Evolutionary conservation across 225 moss, liverwort and hornwort species (phyloP).

Genomic region (Physcomitrellopsis africana): DNA sequence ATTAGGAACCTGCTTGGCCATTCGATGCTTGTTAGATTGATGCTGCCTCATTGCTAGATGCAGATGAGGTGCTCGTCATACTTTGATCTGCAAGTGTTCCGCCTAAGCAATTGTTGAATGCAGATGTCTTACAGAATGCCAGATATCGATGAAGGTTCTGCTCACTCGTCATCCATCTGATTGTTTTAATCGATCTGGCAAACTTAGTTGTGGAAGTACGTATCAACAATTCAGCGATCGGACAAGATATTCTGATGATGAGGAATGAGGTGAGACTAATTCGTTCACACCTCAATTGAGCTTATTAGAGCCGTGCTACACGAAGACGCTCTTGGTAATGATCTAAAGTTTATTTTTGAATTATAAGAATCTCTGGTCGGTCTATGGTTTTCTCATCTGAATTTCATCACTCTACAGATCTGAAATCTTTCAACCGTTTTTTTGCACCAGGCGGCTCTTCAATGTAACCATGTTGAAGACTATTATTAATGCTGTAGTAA

Average conservation of each 20-base stretch:
- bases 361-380: no score
- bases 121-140: neutral
- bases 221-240: slow-evolving; percentile 43
- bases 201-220: slow-evolving; percentile 44
- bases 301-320: slow-evolving; percentile 57
- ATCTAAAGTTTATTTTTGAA: neutral
- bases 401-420: no score
- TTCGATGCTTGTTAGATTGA: slow-evolving; percentile 28
- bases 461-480: no score
- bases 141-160: neutral
- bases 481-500: no score
- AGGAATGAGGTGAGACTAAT: slow-evolving; percentile 49
- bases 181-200: slow-evolving; percentile 44
- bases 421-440: no score
- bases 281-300: neutral
- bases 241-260: slow-evolving; percentile 55
- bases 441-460: no score
- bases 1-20: slow-evolving; percentile 18
- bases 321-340: slow-evolving; percentile 63
- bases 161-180: slow-evolving; percentile 2
- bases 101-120: neutral
- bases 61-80: slow-evolving; percentile 11
- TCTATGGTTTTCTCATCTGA: no score
- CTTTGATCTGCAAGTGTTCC: no score
- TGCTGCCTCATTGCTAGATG: slow-evolving; percentile 11